Percentiles rank a stretch among this genome's conserved stretches.
Evolutionary conservation across 2,329 filamentous ascomycete species (phyloP).

Genomic region (Metarhizium humberi): DNA sequence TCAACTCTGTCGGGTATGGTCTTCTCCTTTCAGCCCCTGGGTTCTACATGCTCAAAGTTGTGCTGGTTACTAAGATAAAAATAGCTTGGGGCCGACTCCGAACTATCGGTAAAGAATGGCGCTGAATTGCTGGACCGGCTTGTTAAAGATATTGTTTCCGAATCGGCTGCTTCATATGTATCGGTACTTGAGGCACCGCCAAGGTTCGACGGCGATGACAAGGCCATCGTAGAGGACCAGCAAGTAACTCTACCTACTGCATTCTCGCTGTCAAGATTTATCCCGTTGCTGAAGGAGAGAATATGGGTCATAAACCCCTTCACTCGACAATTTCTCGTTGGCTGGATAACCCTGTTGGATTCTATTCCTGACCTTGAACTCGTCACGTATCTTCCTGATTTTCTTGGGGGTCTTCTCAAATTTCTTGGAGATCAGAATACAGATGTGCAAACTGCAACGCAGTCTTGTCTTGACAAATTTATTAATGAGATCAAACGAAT

Average conservation of each 20-base stretch:
- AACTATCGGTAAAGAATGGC: conserved; percentile 95
- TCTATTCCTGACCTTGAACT: conserved; percentile 95
- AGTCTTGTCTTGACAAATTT: conserved; percentile 81
- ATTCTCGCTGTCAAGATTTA: conserved; percentile 84
- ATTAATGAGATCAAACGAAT: conserved; percentile 92
- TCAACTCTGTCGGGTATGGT: conserved; percentile 77
- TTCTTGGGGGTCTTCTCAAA: conserved; percentile 78
- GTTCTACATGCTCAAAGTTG: background rate
- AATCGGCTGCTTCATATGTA: conserved; percentile 90
- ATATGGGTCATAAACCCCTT: conserved; percentile 94
- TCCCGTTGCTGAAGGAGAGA: conserved; percentile 85
- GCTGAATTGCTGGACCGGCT: conserved; percentile 90
- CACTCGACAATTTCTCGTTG: conserved; percentile 87
- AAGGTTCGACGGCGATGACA: conserved; percentile 35
- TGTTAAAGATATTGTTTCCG: conserved; percentile 91
- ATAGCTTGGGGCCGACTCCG: conserved; percentile 88
- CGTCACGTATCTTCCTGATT: conserved; percentile 85
- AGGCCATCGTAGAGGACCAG: conserved; percentile 33
- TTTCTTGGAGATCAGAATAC: conserved; percentile 86
- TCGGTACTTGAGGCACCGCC: conserved; percentile 65
- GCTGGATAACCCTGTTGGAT: conserved; percentile 90
- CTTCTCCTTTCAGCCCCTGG: conserved; percentile 1
- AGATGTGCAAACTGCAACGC: conserved; percentile 92
- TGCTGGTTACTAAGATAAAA: conserved; percentile 1
- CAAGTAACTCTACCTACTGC: conserved; percentile 60